Base-by-base conservation (phyloP, 1,284 basidiomycete species). In the Microbotryum silenes-acaulis region DNA sequence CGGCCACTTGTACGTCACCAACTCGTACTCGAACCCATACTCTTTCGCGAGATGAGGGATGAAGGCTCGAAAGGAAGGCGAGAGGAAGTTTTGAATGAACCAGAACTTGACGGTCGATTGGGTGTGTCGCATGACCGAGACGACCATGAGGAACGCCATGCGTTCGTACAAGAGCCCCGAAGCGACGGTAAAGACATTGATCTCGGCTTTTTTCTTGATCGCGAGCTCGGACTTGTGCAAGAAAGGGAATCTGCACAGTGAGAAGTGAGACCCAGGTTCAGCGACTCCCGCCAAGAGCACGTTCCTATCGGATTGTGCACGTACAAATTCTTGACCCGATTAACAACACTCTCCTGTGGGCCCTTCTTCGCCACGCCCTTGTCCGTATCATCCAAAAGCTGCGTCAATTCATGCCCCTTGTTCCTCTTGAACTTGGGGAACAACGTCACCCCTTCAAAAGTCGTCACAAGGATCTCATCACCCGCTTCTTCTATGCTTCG, bases 11-110 rank as follows among this genome's bases (percentile, higher is more conserved):
- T 97, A 98, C 0, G 94, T 97, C 60, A 98, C 88, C 14, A 98
- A 82, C 74, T 97, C 93, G 74, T 97, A 96, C 72, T 94, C 82
- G 81, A 98, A 98, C 47, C 85, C 83, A 72, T 98, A 97, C 67
- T 87, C 87, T 23, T 51, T 23, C 29, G 54, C 60, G 53, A 63
- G 51, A 56, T 51, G 57, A 57, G 58, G 54, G 29, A 61, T 27
- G 54, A 61, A 62, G 20, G 42, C 89, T 63, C 97, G 80, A 83
- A 98, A 98, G 0, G 92, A 91, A 0, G 94, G 94, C 0, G 94
- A 97, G 25, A 98, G 81, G 82, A 97, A 98, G 77, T 98, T 98
- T 74, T 97, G 90, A 69, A 98, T 97, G 77, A 98, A 97, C 94
- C 94, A 98, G 77, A 98, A 98, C 75, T 98, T 98, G 75, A 97